These are phyloP conservation scores for Pyrus hybrid DNA, from an alignment of 331 rosid species.

Conservation along the genomic window DNA sequence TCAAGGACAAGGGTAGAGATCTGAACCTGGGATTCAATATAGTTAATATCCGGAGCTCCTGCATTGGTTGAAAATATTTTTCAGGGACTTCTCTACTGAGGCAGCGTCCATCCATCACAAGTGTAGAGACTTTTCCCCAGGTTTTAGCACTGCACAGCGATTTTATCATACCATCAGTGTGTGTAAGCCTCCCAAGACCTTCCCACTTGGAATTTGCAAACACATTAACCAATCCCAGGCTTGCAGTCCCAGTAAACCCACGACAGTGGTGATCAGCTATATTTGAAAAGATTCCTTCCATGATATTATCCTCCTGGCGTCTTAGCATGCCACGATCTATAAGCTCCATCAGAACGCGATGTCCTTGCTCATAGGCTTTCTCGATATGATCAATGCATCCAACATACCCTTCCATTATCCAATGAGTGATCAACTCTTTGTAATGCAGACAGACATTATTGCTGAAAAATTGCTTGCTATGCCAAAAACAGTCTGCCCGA, in stretches of 20 bases:
- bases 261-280: background rate
- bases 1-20: background rate
- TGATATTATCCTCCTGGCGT: background rate
- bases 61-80: constrained; percentile 7
- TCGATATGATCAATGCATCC: constrained; percentile 4
- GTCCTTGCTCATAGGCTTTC: constrained; percentile 21
- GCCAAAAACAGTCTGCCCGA: constrained; percentile 17
- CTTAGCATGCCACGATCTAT: constrained; percentile 18
- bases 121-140: constrained; percentile 15
- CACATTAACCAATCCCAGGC: constrained; percentile 21
- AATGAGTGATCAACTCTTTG: constrained; percentile 28
- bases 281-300: background rate
- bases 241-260: constrained; percentile 7
- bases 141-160: background rate
- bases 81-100: constrained; percentile 15
- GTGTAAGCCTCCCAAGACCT: constrained; percentile 22
- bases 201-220: constrained; percentile 8
- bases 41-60: constrained; percentile 9
- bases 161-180: constrained; percentile 20
- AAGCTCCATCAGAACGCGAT: constrained; percentile 23
- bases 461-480: constrained; percentile 7
- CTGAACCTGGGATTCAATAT: constrained; percentile 18
- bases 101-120: constrained; percentile 23
- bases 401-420: constrained; percentile 37
- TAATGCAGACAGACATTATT: constrained; percentile 16